Evolutionary conservation across 305 asterid genomes (phyloP).

Genomic region (Fraxinus sp.): DNA sequence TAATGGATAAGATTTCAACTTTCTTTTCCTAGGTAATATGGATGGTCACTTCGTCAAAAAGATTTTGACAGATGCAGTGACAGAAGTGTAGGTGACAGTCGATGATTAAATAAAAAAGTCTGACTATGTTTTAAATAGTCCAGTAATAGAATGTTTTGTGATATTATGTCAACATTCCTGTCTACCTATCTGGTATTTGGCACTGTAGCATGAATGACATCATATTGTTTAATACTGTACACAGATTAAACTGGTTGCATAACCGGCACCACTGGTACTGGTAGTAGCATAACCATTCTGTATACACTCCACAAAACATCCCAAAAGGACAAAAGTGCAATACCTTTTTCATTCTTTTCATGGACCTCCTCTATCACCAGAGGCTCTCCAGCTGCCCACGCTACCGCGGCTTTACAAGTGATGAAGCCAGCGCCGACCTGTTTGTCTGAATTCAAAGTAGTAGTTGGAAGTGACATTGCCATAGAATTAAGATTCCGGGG

Average conservation of each 20-base stretch:
- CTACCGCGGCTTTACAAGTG: slow-evolving; percentile 76
- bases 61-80: no score
- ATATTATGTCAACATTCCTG: no score
- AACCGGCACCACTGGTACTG: no score
- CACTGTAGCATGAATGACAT: no score
- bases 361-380: slow-evolving; percentile 83
- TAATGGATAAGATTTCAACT: not conserved
- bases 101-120: no score
- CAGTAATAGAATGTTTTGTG: no score
- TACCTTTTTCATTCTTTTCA: slow-evolving; percentile 65
- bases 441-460: not conserved
- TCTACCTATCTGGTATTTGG: no score
- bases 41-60: not conserved
- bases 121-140: no score
- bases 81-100: no score
- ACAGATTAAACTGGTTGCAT: no score
- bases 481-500: not conserved
- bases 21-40: not conserved
- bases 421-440: slow-evolving; percentile 22
- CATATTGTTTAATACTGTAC: no score
- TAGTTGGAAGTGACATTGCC: not conserved
- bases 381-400: slow-evolving; percentile 74
- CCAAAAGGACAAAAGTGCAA: not conserved
- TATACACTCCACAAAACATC: not conserved
- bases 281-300: not conserved